Percentiles rank a stretch among this genome's conserved stretches.
Evolutionary conservation across 805 yeast species (phyloP).

Genomic region (Starmerella asiatica): DNA sequence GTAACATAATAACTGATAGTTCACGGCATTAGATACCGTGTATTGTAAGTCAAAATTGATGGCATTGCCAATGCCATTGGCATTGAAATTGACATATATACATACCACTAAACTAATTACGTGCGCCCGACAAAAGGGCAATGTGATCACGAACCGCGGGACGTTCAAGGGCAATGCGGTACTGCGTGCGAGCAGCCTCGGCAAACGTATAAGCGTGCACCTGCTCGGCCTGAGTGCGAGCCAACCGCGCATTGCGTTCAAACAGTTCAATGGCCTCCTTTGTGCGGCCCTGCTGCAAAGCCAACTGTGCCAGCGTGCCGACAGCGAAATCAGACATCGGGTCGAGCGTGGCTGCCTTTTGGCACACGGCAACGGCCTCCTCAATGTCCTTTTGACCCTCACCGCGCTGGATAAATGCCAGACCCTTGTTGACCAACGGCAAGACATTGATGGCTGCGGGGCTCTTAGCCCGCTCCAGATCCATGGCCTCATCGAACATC

Average conservation of each 20-base stretch:
- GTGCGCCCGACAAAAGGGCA: conserved; percentile 19
- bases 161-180: conserved; percentile 37
- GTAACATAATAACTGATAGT: conserved; percentile 1
- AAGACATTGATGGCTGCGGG: conserved; percentile 71
- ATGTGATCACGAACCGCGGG: conserved; percentile 25
- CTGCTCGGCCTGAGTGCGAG: conserved; percentile 77
- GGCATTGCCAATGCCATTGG: too few species aligned
- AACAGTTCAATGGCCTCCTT: conserved; percentile 71
- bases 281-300: conserved; percentile 67
- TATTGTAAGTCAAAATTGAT: too few species aligned
- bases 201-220: conserved; percentile 81
- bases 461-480: conserved; percentile 47
- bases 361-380: conserved; percentile 51
- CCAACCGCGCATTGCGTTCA: conserved; percentile 67
- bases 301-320: conserved; percentile 82
- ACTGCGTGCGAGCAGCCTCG: conserved; percentile 85
- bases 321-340: conserved; percentile 82
- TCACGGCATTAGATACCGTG: too few species aligned
- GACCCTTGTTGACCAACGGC: conserved; percentile 82
- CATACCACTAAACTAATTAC: neutral
- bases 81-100: neutral
- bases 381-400: conserved; percentile 31
- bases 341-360: conserved; percentile 67
- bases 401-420: conserved; percentile 31
- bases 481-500: conserved; percentile 75